These are phyloP conservation scores for Dictyostelium intermedium DNA, from an alignment of 78 protist genomes.

Conservation along the genomic window DNA sequence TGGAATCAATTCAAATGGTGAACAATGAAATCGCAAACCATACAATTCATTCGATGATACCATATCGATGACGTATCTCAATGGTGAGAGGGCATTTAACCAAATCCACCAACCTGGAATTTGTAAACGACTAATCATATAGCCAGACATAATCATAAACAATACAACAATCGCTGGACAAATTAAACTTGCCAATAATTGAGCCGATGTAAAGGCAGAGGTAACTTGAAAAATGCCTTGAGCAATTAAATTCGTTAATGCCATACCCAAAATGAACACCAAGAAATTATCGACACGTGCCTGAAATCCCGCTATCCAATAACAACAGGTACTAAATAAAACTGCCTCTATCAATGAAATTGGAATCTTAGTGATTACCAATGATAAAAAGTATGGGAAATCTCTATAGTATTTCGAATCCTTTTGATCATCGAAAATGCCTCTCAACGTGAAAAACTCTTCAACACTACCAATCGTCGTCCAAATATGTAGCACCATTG, in stretches of 20 bases:
- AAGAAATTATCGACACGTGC: conserved; percentile 44
- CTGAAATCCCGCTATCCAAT: conserved; percentile 78
- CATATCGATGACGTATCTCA: conserved; percentile 42
- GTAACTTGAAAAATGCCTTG: conserved; percentile 71
- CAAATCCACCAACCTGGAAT: conserved; percentile 71
- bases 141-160: conserved; percentile 71
- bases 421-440: conserved; percentile 48
- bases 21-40: conserved; percentile 41
- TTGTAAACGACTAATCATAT: conserved; percentile 24
- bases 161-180: conserved; percentile 58
- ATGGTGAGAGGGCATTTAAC: conserved; percentile 46
- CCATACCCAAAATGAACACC: conserved; percentile 43
- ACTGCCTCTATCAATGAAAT: conserved; percentile 42
- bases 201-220: conserved; percentile 6
- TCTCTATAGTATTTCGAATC: conserved; percentile 60
- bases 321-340: conserved; percentile 29
- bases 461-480: conserved; percentile 59
- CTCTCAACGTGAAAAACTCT: conserved; percentile 40
- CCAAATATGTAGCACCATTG: conserved; percentile 67
- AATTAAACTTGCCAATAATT: conserved; percentile 38
- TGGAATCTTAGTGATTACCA: conserved; percentile 65
- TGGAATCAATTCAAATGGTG: conserved; percentile 40
- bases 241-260: conserved; percentile 20
- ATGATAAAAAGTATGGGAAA: conserved; percentile 58
- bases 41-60: conserved; percentile 43